Conservation (phyloP, 805 yeast species). For the Hanseniaspora singularis region DNA sequence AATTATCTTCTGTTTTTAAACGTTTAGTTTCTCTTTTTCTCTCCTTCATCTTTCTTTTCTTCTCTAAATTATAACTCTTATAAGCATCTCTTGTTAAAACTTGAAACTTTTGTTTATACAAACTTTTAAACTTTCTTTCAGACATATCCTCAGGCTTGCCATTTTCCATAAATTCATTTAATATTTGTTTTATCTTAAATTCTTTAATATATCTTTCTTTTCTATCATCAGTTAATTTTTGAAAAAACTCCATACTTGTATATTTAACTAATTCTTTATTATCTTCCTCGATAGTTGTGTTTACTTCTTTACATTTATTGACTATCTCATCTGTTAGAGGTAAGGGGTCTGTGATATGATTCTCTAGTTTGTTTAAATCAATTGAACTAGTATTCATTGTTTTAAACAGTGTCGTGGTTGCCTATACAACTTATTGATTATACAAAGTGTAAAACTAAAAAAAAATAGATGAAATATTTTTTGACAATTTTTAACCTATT, state of each 20-base stretch:
- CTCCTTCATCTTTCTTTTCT: slow-evolving; percentile 42
- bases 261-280: neutral
- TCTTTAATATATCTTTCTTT: slow-evolving; percentile 1
- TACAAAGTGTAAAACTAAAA: no score
- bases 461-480: no score
- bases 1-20: no score
- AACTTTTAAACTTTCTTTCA: slow-evolving; percentile 70
- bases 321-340: neutral
- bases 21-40: slow-evolving; percentile 31
- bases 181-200: slow-evolving; percentile 1
- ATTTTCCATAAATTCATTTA: neutral
- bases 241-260: neutral
- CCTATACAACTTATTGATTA: no score
- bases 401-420: no score
- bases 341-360: neutral
- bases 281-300: neutral
- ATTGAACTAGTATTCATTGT: no score
- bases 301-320: neutral
- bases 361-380: no score
- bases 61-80: slow-evolving; percentile 35
- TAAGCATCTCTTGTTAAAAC: slow-evolving; percentile 55
- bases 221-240: slow-evolving; percentile 3
- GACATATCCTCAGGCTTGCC: slow-evolving; percentile 77
- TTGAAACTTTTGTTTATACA: slow-evolving; percentile 45
- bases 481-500: no score